Percentiles rank a stretch among this genome's conserved stretches.
Evolutionary conservation across 139 green algal genomes (phyloP).

Genomic region (Zygnema circumcarinatum): DNA sequence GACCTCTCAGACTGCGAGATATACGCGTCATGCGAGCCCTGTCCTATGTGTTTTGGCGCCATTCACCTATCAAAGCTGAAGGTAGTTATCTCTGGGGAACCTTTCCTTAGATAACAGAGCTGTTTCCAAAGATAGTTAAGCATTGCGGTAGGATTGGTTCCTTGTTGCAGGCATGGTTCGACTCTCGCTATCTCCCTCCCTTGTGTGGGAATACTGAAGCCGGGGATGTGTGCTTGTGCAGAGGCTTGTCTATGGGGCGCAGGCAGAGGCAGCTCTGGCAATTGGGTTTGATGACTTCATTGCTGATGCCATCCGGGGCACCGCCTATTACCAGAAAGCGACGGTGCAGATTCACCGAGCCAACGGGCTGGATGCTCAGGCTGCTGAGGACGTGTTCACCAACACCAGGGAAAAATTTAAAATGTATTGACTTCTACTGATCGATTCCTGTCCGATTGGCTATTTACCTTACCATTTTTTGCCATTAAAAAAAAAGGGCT

Average conservation of each 20-base stretch:
- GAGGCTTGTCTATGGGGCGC: slow-evolving; percentile 59
- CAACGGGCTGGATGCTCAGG: slow-evolving; percentile 1
- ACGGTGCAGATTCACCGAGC: slow-evolving; percentile 41
- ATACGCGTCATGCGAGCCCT: slow-evolving; percentile 63
- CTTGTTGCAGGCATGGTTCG: background rate
- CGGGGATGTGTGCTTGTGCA: slow-evolving; percentile 4
- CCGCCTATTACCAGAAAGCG: slow-evolving; percentile 59
- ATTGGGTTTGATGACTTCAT: slow-evolving; percentile 65
- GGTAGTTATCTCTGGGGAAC: slow-evolving; percentile 45
- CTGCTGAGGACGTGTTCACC: slow-evolving; percentile 51
- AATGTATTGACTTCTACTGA: slow-evolving; percentile 58
- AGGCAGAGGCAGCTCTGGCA: slow-evolving; percentile 59
- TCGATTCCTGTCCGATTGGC: background rate
- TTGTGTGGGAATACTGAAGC: too few species aligned
- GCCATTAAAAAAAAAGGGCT: background rate
- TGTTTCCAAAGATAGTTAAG: background rate
- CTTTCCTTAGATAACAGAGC: background rate
- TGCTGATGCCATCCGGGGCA: slow-evolving; percentile 60
- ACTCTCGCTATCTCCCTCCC: too few species aligned
- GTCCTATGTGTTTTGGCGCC: slow-evolving; percentile 63
- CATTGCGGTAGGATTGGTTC: too few species aligned
- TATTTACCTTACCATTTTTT: background rate
- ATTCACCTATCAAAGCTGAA: slow-evolving; percentile 63
- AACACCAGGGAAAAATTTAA: slow-evolving; percentile 55
- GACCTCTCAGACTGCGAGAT: slow-evolving; percentile 64